phyloP scores from a whole-genome alignment of 805 yeast genomes.

The Priceomyces haplophilus region DNA sequence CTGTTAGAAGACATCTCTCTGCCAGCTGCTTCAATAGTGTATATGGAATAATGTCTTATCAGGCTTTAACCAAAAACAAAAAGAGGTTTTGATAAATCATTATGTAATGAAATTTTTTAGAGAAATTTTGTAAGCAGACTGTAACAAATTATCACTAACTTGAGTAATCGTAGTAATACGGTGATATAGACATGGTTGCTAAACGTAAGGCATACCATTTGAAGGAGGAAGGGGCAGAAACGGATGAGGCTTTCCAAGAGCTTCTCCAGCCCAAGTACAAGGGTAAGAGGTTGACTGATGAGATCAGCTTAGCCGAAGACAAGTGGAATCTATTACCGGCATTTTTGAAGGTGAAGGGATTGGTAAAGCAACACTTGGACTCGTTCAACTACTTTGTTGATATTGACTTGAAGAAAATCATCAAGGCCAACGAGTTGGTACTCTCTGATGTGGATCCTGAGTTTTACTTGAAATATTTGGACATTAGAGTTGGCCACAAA shows the following conservation, averaged over 20 bases:
- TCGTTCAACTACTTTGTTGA: constrained; percentile 98
- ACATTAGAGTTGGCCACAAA: constrained; percentile 84
- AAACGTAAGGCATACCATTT: constrained; percentile 10
- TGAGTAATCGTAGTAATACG: not conserved
- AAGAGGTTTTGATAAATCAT: not conserved
- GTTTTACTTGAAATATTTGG: constrained; percentile 87
- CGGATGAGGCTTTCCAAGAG: constrained; percentile 69
- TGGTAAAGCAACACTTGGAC: constrained; percentile 95
- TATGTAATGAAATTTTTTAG: constrained; percentile 6
- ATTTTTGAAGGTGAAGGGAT: constrained; percentile 88
- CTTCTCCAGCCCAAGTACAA: constrained; percentile 76
- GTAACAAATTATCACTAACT: constrained; percentile 1
- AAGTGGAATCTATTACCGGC: constrained; percentile 98
- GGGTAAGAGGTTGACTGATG: constrained; percentile 85
- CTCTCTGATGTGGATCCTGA: constrained; percentile 96
- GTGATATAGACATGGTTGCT: constrained; percentile 11
- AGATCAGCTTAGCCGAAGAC: constrained; percentile 87
- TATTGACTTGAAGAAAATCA: constrained; percentile 86
- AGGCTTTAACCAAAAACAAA: not conserved
- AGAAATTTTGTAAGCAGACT: not conserved
- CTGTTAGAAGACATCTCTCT: constrained; percentile 19
- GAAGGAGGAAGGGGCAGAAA: constrained; percentile 12
- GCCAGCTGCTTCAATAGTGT: not conserved
- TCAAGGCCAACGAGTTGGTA: constrained; percentile 84
- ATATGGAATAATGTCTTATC: not conserved